Evolutionary conservation across 352 stramenopile genomes (phyloP).

Genomic region (Globisporangium mamillatum): DNA sequence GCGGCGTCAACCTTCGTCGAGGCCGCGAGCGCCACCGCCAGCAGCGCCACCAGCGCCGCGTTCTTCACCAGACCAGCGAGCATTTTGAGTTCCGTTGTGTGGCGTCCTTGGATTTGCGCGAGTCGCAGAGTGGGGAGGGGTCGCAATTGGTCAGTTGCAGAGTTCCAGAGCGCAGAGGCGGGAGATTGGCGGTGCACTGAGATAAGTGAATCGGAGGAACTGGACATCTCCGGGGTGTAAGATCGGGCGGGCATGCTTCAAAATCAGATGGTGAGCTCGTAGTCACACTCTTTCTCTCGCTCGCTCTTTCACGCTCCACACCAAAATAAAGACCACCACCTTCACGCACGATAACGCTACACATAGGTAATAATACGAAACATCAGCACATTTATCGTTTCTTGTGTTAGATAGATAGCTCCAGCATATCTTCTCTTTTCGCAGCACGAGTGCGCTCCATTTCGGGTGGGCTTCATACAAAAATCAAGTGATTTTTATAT

Average conservation of each 20-base stretch:
- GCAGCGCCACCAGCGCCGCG: slow-evolving; percentile 22
- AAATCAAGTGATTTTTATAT: background rate
- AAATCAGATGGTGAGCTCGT: slow-evolving; percentile 6
- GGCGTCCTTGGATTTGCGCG: background rate
- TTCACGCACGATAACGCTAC: background rate
- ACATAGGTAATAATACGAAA: background rate
- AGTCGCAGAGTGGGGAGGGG: slow-evolving; percentile 9
- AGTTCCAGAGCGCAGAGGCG: background rate
- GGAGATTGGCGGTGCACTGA: background rate
- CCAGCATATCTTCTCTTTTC: background rate
- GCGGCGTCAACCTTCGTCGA: slow-evolving; percentile 12
- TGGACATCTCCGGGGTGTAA: background rate
- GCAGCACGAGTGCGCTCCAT: background rate
- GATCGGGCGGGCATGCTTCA: background rate
- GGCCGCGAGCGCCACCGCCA: slow-evolving; percentile 12
- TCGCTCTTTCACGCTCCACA: background rate
- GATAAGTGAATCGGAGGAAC: background rate
- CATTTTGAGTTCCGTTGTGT: slow-evolving; percentile 9
- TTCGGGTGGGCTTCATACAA: background rate
- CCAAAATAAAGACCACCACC: background rate
- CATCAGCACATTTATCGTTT: background rate
- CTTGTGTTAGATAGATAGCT: background rate
- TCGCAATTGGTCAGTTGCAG: background rate
- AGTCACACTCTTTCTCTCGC: background rate
- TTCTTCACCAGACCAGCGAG: slow-evolving; percentile 26